Percentiles rank a stretch among this genome's conserved stretches.
Evolutionary conservation across 805 yeast species (phyloP).

Genomic region (Hermanozyma aechmeae): DNA sequence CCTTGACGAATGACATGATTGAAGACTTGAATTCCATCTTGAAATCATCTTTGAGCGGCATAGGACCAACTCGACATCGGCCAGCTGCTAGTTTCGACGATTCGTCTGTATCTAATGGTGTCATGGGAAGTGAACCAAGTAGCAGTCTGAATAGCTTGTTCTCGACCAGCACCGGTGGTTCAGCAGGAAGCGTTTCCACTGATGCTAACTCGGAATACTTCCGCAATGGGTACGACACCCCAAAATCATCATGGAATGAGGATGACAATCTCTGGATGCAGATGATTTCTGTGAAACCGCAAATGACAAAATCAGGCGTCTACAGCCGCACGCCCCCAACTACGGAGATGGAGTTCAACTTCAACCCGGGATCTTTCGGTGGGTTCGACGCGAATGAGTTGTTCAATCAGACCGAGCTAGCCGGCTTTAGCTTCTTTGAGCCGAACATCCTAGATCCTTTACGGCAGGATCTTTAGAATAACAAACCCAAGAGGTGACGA

Average conservation of each 20-base stretch:
- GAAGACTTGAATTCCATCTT: slow-evolving; percentile 7
- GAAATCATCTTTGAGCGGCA: slow-evolving; percentile 3
- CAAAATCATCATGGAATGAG: too few species aligned
- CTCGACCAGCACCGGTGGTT: background rate
- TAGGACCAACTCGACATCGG: too few species aligned
- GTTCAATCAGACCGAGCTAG: slow-evolving; percentile 1
- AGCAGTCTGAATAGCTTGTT: background rate
- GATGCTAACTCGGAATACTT: too few species aligned
- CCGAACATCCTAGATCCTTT: slow-evolving; percentile 1
- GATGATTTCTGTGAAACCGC: slow-evolving; percentile 8
- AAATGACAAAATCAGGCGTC: slow-evolving; percentile 2
- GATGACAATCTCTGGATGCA: slow-evolving; percentile 9
- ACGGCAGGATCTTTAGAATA: too few species aligned
- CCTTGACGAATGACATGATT: slow-evolving; percentile 6
- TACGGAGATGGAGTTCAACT: slow-evolving; percentile 2
- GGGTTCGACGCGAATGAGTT: slow-evolving; percentile 2
- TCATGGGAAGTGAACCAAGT: background rate
- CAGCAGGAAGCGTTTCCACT: too few species aligned
- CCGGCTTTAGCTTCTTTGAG: slow-evolving; percentile 5
- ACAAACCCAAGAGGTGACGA: too few species aligned
- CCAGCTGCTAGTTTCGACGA: background rate
- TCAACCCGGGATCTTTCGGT: too few species aligned
- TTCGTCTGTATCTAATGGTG: background rate
- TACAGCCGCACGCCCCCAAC: slow-evolving; percentile 3
- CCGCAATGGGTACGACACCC: too few species aligned